Conservation (phyloP, 2,329 filamentous ascomycete species). For the Cadophora sp. region DNA sequence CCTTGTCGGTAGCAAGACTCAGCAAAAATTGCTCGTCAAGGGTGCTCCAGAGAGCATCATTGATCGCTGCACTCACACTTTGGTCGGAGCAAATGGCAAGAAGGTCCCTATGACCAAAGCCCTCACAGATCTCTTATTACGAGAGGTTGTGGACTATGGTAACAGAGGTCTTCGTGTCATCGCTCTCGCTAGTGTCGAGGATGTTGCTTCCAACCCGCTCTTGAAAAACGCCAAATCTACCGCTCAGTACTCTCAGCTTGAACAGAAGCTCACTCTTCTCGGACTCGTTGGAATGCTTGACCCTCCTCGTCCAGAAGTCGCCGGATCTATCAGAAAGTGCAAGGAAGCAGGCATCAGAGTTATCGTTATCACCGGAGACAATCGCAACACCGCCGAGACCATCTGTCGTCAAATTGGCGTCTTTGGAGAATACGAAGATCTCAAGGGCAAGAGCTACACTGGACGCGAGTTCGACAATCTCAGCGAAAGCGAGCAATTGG, state of each 20-base stretch:
- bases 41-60: slow-evolving; percentile 94
- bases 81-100: slow-evolving; percentile 81
- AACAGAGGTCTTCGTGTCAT: slow-evolving; percentile 94
- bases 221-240: slow-evolving; percentile 80
- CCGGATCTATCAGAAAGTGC: slow-evolving; percentile 85
- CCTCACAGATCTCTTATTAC: slow-evolving; percentile 72
- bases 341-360: slow-evolving; percentile 93
- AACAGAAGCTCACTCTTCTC: slow-evolving; percentile 93
- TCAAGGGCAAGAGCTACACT: slow-evolving; percentile 92
- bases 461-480: slow-evolving; percentile 93
- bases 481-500: slow-evolving; percentile 77
- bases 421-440: slow-evolving; percentile 81
- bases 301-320: slow-evolving; percentile 91
- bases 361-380: slow-evolving; percentile 98
- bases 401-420: slow-evolving; percentile 98
- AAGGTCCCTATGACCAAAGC: slow-evolving; percentile 74
- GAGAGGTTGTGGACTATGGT: slow-evolving; percentile 88
- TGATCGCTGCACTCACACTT: slow-evolving; percentile 84
- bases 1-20: slow-evolving; percentile 72
- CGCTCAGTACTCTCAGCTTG: slow-evolving; percentile 82
- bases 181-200: slow-evolving; percentile 84
- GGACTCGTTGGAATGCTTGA: slow-evolving; percentile 97
- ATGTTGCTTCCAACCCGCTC: slow-evolving; percentile 74
- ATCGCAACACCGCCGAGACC: slow-evolving; percentile 95
- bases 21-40: slow-evolving; percentile 90